Evolutionary conservation across 495 filamentous ascomycete genomes (phyloP).

Genomic region (Podospora australis): DNA sequence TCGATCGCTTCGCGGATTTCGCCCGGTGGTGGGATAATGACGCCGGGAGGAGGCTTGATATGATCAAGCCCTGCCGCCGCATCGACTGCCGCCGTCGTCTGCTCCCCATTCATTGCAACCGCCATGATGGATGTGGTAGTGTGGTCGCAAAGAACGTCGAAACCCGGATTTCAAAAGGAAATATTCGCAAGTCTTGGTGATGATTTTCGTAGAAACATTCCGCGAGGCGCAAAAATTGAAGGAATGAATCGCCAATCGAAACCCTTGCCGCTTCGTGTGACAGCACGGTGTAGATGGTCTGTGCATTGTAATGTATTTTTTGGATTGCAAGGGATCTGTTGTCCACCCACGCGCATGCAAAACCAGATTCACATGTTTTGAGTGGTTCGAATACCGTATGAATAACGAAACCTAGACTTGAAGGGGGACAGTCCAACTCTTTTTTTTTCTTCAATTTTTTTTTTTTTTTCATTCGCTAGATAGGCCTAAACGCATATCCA

Average conservation of each 20-base stretch:
- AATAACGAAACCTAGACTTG: too few relatives aligned
- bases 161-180: too few relatives aligned
- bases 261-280: too few relatives aligned
- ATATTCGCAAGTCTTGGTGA: background rate
- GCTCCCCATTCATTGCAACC: slow-evolving; percentile 54
- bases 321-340: too few relatives aligned
- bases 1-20: slow-evolving; percentile 73
- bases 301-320: too few relatives aligned
- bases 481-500: too few relatives aligned
- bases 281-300: too few relatives aligned
- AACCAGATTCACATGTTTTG: too few relatives aligned
- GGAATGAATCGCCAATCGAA: background rate
- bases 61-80: slow-evolving; percentile 41
- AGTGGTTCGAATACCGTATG: too few relatives aligned
- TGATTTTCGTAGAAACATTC: background rate
- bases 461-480: background rate
- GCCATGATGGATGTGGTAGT: slow-evolving; percentile 25
- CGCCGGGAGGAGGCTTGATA: slow-evolving; percentile 70
- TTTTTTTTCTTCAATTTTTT: background rate
- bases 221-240: background rate
- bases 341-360: too few relatives aligned
- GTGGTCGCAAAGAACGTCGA: too few relatives aligned
- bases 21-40: slow-evolving; percentile 72
- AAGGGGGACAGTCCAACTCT: background rate
- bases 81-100: slow-evolving; percentile 31